Evolutionary conservation across 2,329 filamentous ascomycete genomes (phyloP).

Genomic region (Trichoderma guizhouense): DNA sequence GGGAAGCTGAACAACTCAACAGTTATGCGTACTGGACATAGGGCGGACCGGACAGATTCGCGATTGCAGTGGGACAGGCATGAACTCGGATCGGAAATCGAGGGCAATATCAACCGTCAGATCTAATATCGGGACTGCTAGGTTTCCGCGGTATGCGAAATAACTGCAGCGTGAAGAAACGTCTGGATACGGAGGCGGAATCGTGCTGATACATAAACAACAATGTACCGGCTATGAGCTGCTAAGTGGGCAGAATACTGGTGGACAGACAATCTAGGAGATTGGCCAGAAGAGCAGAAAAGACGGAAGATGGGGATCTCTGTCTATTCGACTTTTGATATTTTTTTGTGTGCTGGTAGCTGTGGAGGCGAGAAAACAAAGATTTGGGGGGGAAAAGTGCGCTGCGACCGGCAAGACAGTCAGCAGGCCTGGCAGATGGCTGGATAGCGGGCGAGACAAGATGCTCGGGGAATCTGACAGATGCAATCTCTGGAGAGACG

Average conservation of each 20-base stretch:
- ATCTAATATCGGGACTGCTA: constrained; percentile 84
- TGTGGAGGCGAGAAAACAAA: not conserved
- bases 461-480: constrained; percentile 19
- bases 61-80: constrained; percentile 53
- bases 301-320: not conserved
- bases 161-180: constrained; percentile 94
- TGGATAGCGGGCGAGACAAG: not conserved
- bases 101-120: constrained; percentile 74
- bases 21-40: constrained; percentile 54
- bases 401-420: constrained; percentile 23
- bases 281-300: not conserved
- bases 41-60: constrained; percentile 48
- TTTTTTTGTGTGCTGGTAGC: not conserved
- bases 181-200: constrained; percentile 84
- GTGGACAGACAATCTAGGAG: not conserved
- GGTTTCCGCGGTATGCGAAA: constrained; percentile 95
- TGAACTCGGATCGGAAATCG: constrained; percentile 50
- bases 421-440: constrained; percentile 17
- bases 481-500: constrained; percentile 15
- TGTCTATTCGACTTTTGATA: not conserved
- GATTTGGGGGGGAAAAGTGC: not conserved
- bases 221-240: constrained; percentile 34
- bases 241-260: constrained; percentile 30
- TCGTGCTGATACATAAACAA: constrained; percentile 99
- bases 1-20: constrained; percentile 40